Base-by-base conservation (phyloP, 768 basidiomycete species). In the Butyriboletus loyo region DNA sequence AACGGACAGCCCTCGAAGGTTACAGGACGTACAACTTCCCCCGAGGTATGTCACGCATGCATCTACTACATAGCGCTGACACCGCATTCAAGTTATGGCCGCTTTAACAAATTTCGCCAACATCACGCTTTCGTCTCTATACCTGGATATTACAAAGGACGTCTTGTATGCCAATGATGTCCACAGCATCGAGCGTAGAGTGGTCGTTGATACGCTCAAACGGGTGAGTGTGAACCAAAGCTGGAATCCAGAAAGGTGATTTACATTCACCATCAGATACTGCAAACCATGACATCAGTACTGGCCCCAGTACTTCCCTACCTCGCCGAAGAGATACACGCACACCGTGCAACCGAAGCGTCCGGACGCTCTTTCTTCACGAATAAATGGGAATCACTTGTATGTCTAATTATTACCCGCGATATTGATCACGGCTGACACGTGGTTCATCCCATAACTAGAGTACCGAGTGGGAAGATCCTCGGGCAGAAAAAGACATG, bases 91-190 rank as follows among this genome's bases (percentile, higher is more conserved):
- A 96, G 92, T 91, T 34, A 78, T 89, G 59, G 83, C 76, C 49
- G 74, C 87, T 9, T 68, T 96, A 13, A 81, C 78, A 35, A 82
- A 86, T 57, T 98, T 97, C 57, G 81, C 85, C 27, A 92, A 92
- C 61, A 77, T 84, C 53, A 90, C 88, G 0, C 77, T 98, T 21
- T 98, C 96, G 0, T 86, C 92, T 0, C 72, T 96, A 30, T 98
- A 98, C 70, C 91, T 98, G 56, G 93, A 95, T 62, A 84, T 90
- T 44, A 89, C 84, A 31, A 97, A 97, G 67, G 96, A 98, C 67
- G 79, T 80, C 40, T 72, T 99, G 10, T 98, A 99, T 63, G 89
- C 91, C 31, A 78, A 89, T 60, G 64, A 72, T 9, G 49, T 70
- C 3, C 60, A 75, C 21, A 79, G 80, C 53, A 59, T 67, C 3